Percentiles rank a stretch among this genome's conserved stretches.
Conservation (phyloP, 1,139 yeast genomes). For the Kluyveromyces sp. region DNA sequence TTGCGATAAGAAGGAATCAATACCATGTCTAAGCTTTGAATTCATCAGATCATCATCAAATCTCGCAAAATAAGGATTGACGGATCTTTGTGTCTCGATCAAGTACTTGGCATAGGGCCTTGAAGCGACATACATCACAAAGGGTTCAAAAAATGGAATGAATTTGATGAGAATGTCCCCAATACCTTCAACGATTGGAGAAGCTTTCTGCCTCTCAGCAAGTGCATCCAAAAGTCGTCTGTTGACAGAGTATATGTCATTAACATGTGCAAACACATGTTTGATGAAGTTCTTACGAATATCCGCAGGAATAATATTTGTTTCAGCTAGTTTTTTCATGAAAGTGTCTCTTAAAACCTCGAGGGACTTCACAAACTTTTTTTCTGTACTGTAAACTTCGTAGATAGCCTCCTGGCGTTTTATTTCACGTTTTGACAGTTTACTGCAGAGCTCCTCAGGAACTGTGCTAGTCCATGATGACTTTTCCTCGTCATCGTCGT, state of each 20-base stretch:
- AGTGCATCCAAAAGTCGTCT: constrained; percentile 82
- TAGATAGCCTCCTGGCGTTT: constrained; percentile 93
- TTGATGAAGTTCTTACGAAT: constrained; percentile 87
- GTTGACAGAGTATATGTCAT: constrained; percentile 80
- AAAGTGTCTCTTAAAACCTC: constrained; percentile 92
- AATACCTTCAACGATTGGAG: constrained; percentile 76
- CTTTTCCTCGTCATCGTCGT: constrained; percentile 73
- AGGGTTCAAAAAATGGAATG: constrained; percentile 85
- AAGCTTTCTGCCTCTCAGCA: constrained; percentile 79
- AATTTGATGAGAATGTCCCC: constrained; percentile 84
- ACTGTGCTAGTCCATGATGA: constrained; percentile 95
- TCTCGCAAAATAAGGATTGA: constrained; percentile 81
- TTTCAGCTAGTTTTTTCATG: constrained; percentile 81
- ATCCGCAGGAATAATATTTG: constrained; percentile 78
- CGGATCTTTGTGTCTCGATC: constrained; percentile 88
- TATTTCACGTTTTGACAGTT: constrained; percentile 76
- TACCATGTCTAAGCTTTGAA: constrained; percentile 74
- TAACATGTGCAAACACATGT: constrained; percentile 85
- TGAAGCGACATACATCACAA: constrained; percentile 89
- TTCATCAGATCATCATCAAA: constrained; percentile 92
- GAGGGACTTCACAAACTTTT: constrained; percentile 90
- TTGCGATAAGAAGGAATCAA: constrained; percentile 86
- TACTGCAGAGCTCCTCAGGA: constrained; percentile 69
- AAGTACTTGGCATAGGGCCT: constrained; percentile 94
- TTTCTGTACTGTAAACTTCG: constrained; percentile 88